These are phyloP conservation scores for Talaromyces piceae DNA, from an alignment of 2,329 filamentous ascomycete genomes.

Conservation along the genomic window DNA sequence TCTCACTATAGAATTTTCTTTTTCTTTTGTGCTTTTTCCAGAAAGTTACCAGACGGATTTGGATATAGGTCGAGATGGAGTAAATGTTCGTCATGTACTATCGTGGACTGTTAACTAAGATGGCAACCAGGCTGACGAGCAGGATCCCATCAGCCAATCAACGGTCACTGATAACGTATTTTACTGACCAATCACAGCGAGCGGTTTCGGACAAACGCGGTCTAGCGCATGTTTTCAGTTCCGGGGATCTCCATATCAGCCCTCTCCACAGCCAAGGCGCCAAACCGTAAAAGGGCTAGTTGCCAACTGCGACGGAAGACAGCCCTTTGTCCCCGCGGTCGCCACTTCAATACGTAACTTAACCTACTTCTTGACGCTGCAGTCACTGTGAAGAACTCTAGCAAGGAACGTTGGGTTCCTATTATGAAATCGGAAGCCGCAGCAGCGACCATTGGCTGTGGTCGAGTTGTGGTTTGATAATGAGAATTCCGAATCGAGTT, in stretches of 20 bases:
- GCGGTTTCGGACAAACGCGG: neutral
- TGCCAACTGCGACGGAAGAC: neutral
- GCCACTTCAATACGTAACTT: neutral
- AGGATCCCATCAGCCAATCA: too few relatives aligned
- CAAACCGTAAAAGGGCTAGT: neutral
- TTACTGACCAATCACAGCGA: neutral
- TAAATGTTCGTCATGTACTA: too few relatives aligned
- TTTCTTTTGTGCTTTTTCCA: too few relatives aligned
- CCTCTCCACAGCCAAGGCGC: neutral
- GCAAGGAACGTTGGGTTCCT: neutral
- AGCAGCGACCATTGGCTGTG: neutral
- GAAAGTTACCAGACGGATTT: neutral
- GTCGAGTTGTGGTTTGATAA: neutral
- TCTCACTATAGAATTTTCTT: too few relatives aligned
- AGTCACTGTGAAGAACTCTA: too few relatives aligned
- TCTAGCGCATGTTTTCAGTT: constrained; percentile 3
- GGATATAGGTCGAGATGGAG: neutral
- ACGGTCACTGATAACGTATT: constrained; percentile 6
- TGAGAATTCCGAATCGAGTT: constrained; percentile 1
- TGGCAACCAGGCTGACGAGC: too few relatives aligned
- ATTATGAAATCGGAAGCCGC: neutral
- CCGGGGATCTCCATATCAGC: constrained; percentile 7
- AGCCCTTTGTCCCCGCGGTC: neutral
- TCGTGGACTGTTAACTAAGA: too few relatives aligned
- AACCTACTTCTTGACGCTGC: neutral